A percentile compares a stretch with the other conserved stretches of the same genome.
These are phyloP conservation scores for Colletotrichum chrysophilum DNA, from an alignment of 2,329 filamentous ascomycete species.

Conservation along the genomic window DNA sequence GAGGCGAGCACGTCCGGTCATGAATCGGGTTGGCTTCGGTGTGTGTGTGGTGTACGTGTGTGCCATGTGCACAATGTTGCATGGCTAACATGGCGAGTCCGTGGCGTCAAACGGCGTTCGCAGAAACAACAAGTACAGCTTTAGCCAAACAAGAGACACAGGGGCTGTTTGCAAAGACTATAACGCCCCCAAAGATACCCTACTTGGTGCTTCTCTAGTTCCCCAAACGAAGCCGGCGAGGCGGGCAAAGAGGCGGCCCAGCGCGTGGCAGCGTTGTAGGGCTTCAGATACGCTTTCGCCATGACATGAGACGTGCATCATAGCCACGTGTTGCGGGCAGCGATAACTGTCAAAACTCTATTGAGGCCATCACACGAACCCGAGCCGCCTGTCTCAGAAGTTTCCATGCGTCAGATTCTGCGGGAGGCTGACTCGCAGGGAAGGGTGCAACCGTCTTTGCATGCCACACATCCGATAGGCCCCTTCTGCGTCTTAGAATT, in stretches of 20 bases:
- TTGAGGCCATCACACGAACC: slow-evolving; percentile 9
- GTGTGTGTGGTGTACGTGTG: neutral
- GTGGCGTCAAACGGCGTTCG: neutral
- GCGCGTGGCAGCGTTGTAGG: slow-evolving; percentile 1
- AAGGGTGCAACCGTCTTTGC: neutral
- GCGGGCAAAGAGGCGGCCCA: neutral
- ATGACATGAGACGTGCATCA: slow-evolving; percentile 11
- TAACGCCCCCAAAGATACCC: neutral
- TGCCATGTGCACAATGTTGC: neutral
- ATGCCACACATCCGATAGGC: neutral
- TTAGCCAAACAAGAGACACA: neutral
- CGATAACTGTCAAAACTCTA: slow-evolving; percentile 2
- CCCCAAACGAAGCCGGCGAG: neutral
- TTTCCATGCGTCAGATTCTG: slow-evolving; percentile 12
- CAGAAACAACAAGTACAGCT: neutral
- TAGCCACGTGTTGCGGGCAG: slow-evolving; percentile 12
- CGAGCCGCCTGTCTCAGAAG: slow-evolving; percentile 11
- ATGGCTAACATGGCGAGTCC: neutral
- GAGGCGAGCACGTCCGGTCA: neutral
- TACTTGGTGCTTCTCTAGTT: neutral
- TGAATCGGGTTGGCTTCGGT: neutral
- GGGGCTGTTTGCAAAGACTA: neutral
- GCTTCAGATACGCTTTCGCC: slow-evolving; percentile 10
- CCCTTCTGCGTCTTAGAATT: neutral
- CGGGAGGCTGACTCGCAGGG: slow-evolving; percentile 10